phyloP scores from a whole-genome alignment of 148 eudicot genomes.

The Vaccinium corymbosum region DNA sequence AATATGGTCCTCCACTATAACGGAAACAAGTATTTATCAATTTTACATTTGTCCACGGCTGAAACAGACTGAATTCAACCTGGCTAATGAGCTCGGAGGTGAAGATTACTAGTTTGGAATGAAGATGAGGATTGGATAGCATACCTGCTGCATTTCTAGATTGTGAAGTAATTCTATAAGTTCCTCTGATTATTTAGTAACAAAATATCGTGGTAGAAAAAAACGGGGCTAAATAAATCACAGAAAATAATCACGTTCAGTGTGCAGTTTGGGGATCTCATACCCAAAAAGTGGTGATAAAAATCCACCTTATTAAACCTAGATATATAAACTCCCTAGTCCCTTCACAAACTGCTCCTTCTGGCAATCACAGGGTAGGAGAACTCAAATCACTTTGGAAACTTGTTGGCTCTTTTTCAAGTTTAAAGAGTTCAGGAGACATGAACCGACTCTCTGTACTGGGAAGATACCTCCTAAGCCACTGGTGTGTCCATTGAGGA shows the following conservation, averaged over 20 bases:
- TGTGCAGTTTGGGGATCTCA: not conserved
- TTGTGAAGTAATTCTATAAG: not conserved
- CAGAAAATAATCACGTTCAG: not conserved
- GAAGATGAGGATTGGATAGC: not conserved
- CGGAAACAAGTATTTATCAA: not conserved
- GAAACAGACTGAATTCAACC: constrained; percentile 4
- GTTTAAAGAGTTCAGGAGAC: not conserved
- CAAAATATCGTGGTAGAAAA: not conserved
- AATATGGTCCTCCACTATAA: not conserved
- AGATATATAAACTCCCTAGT: not conserved
- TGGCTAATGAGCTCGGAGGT: not conserved
- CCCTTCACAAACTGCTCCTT: constrained; percentile 4
- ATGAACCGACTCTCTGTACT: not conserved
- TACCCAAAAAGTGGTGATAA: not conserved
- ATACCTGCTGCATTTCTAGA: not conserved
- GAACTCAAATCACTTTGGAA: not conserved
- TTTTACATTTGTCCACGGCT: not conserved
- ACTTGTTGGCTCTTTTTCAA: not conserved
- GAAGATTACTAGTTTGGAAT: not conserved
- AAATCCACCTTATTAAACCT: not conserved
- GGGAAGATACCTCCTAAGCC: not conserved
- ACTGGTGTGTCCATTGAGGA: not conserved
- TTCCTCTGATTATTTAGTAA: not conserved
- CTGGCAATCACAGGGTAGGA: not conserved
- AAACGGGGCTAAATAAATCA: not conserved